These are phyloP conservation scores for Tribonema minus DNA, from an alignment of 108 stramenopile species.

Conservation along the genomic window DNA sequence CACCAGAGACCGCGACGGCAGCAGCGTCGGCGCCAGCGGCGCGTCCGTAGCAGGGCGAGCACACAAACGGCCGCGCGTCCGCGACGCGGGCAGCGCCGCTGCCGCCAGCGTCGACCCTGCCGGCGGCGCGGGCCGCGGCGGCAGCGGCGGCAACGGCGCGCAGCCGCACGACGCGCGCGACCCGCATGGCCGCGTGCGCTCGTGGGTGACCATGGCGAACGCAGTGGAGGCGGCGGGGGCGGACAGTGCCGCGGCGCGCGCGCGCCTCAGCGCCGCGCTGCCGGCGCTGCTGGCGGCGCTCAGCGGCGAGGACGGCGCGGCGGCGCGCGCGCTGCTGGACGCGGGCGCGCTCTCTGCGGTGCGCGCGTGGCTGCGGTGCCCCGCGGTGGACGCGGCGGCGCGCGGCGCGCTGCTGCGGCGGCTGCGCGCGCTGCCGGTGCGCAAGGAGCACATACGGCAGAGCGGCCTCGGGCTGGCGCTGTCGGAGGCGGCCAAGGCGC, in stretches of 20 bases:
- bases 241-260: too few species aligned
- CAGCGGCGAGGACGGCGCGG: neutral
- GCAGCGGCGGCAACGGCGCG: neutral
- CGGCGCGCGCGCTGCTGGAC: neutral
- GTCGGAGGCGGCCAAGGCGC: slow-evolving; percentile 3
- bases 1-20: too few species aligned
- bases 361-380: neutral
- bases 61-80: too few species aligned
- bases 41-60: too few species aligned
- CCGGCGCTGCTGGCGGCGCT: neutral
- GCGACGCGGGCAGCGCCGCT: neutral
- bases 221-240: neutral
- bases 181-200: slow-evolving; percentile 2
- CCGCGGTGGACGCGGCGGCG: neutral
- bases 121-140: neutral
- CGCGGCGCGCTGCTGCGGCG: slow-evolving; percentile 6
- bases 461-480: slow-evolving; percentile 12
- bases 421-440: slow-evolving; percentile 9
- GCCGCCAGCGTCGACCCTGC: neutral
- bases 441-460: slow-evolving; percentile 8
- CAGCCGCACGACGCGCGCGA: neutral
- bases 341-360: slow-evolving; percentile 1
- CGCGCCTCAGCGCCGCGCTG: too few species aligned
- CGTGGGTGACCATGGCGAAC: neutral
- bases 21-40: too few species aligned